These are phyloP conservation scores for Fistulifera solaris DNA, from an alignment of 108 stramenopile genomes.

Conservation along the genomic window DNA sequence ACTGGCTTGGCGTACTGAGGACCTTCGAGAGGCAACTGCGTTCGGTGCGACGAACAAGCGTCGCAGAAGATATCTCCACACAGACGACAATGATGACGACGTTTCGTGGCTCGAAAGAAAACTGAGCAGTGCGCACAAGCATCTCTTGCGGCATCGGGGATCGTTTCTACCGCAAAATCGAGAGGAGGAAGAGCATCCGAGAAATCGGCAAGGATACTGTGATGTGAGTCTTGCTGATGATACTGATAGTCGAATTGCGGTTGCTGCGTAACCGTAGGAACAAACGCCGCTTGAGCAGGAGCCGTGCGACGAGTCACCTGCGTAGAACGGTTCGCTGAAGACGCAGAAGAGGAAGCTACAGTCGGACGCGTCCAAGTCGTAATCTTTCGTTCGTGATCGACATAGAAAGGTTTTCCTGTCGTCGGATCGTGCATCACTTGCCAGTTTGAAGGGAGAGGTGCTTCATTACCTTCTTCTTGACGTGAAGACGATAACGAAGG, in stretches of 20 bases:
- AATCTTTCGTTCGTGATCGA: conserved; percentile 72
- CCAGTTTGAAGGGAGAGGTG: conserved; percentile 69
- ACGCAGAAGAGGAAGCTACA: neutral
- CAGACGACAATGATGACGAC: conserved; percentile 91
- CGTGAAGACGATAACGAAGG: conserved; percentile 3
- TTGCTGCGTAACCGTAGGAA: no score
- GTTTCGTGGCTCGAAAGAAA: conserved; percentile 55
- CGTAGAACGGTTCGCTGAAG: neutral
- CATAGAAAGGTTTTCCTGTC: conserved; percentile 74
- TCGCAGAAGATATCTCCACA: conserved; percentile 94
- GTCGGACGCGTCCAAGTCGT: conserved; percentile 68
- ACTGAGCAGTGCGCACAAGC: conserved; percentile 44
- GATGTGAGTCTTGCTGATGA: no score
- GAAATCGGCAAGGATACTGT: conserved; percentile 20
- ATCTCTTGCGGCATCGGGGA: conserved; percentile 47
- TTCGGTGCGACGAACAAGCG: conserved; percentile 41
- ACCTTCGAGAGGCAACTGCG: conserved; percentile 61
- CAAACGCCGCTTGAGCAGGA: no score
- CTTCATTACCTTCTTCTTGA: conserved; percentile 16
- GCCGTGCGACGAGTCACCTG: no score
- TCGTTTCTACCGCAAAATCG: conserved; percentile 54
- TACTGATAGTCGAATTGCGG: no score
- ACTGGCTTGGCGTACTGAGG: conserved; percentile 59
- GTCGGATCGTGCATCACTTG: conserved; percentile 68
- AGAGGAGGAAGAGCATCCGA: conserved; percentile 44